phyloP scores from a whole-genome alignment of 257 asterid species.

The Solanum pinnatisectum region DNA sequence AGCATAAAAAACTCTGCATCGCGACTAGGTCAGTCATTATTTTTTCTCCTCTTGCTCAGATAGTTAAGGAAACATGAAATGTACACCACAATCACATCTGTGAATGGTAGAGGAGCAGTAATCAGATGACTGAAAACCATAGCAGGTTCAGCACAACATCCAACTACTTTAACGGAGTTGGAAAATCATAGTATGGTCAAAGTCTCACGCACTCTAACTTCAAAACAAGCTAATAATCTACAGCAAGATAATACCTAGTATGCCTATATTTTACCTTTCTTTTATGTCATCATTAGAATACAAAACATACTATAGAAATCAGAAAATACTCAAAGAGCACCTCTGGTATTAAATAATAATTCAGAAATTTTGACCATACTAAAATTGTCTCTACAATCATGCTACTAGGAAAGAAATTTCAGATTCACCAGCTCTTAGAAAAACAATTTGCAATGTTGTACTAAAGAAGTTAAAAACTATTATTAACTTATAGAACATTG shows the following conservation, averaged over 20 bases:
- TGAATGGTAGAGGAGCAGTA: not conserved
- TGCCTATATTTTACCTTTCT: not conserved
- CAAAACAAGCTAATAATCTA: not conserved
- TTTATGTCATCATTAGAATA: not conserved
- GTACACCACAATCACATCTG: not conserved
- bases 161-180: not conserved
- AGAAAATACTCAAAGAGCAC: not conserved
- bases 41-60: not conserved
- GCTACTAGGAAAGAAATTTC: not conserved
- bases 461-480: not conserved
- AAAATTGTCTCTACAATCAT: not conserved
- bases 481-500: not conserved
- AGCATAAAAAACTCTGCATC: not conserved
- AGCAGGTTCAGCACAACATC: not conserved
- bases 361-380: not conserved
- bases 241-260: not conserved
- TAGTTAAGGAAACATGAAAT: not conserved
- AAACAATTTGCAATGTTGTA: not conserved
- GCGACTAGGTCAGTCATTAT: not conserved
- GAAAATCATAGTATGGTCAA: not conserved
- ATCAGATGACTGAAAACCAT: not conserved
- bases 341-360: not conserved
- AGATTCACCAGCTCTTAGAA: not conserved
- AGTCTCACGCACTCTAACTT: not conserved
- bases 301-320: not conserved